Conservation (phyloP, 2,329 filamentous ascomycete genomes). For the Helminthosporium solani region DNA sequence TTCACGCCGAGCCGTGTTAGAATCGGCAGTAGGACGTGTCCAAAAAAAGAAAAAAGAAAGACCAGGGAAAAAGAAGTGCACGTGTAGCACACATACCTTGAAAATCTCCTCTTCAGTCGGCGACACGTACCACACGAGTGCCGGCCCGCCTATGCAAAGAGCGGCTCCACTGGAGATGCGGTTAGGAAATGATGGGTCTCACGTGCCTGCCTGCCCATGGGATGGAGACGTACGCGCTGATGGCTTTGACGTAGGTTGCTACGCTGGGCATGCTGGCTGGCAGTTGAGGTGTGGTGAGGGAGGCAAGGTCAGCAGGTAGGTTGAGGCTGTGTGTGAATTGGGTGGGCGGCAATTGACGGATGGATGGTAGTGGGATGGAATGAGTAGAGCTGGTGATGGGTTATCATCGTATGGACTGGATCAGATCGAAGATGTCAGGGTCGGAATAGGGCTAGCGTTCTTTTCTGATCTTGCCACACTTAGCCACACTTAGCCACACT, state of each 20-base stretch:
- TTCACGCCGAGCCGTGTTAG: not conserved
- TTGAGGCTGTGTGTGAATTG: not conserved
- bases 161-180: constrained; percentile 61
- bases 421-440: constrained; percentile 1
- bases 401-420: not conserved
- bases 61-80: too few relatives aligned
- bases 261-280: constrained; percentile 29
- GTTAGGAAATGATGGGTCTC: constrained; percentile 17
- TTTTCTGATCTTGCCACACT: too few relatives aligned
- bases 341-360: constrained; percentile 3
- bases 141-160: constrained; percentile 80
- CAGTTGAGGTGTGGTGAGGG: not conserved
- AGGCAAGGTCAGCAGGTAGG: too few relatives aligned
- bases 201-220: constrained; percentile 2
- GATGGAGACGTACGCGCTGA: constrained; percentile 30
- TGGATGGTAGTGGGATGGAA: not conserved
- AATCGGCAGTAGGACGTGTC: too few relatives aligned
- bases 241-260: constrained; percentile 36
- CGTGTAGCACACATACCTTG: too few relatives aligned
- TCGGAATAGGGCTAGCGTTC: constrained; percentile 2
- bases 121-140: constrained; percentile 73
- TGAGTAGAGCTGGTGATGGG: not conserved
- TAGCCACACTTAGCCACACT: not conserved
- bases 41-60: too few relatives aligned
- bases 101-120: constrained; percentile 92